Conservation (phyloP, 257 asterid genomes). For the Nicotiana knightiana region DNA sequence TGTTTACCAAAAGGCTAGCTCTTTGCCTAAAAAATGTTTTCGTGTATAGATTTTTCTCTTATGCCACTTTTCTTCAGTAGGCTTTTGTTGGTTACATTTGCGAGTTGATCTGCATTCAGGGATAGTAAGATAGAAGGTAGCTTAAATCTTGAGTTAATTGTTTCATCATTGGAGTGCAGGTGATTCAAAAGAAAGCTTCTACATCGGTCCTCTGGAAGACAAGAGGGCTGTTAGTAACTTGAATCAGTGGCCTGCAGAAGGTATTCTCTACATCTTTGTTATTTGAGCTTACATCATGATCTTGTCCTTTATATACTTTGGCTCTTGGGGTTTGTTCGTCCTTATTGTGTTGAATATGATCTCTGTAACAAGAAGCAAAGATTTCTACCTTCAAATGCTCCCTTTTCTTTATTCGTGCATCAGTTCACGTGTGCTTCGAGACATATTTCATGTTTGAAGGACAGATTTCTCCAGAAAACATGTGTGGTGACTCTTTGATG, state of each 20-base stretch:
- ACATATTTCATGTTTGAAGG: neutral
- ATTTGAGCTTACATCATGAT: neutral
- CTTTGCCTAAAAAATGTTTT: neutral
- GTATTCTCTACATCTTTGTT: conserved; percentile 10
- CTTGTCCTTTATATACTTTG: neutral
- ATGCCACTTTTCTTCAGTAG: neutral
- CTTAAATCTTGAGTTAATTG: neutral
- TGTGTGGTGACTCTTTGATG: neutral
- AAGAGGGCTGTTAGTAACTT: conserved; percentile 8
- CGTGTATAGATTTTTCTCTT: neutral
- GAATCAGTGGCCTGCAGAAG: conserved; percentile 64
- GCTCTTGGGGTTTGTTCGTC: neutral
- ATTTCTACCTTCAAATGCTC: neutral
- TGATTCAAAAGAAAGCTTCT: conserved; percentile 54
- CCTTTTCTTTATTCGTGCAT: neutral
- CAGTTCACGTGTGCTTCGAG: neutral
- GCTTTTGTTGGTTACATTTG: neutral
- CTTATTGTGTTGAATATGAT: neutral
- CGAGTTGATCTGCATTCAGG: neutral
- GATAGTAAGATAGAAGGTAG: neutral
- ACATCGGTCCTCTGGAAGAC: conserved; percentile 42
- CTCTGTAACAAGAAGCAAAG: neutral
- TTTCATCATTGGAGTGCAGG: conserved; percentile 27
- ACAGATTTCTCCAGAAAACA: neutral
- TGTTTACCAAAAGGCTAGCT: neutral